Evolutionary conservation across 1,284 basidiomycete genomes (phyloP).

Genomic region (Lentinula novae-zelandiae): DNA sequence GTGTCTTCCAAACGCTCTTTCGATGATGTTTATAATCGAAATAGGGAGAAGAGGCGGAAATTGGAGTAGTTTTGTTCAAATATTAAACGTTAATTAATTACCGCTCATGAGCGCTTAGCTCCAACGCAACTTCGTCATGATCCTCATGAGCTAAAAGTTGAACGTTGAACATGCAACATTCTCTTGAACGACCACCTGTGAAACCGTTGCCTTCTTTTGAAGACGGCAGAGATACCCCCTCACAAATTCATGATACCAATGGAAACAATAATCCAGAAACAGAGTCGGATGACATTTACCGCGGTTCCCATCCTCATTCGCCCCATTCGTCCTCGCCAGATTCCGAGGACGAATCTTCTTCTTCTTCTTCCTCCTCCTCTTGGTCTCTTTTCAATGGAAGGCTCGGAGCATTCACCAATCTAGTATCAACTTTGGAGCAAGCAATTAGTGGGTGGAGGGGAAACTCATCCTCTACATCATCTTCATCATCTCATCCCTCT

Average conservation of each 20-base stretch:
- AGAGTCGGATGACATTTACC: slow-evolving; percentile 54
- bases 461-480: slow-evolving; percentile 37
- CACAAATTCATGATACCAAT: neutral
- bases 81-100: neutral
- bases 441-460: slow-evolving; percentile 55
- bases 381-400: slow-evolving; percentile 37
- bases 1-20: slow-evolving; percentile 7
- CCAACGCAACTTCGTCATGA: neutral
- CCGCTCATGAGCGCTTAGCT: neutral
- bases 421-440: slow-evolving; percentile 37
- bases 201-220: neutral
- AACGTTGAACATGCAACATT: neutral
- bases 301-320: slow-evolving; percentile 42
- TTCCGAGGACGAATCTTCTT: slow-evolving; percentile 22
- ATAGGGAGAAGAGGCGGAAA: slow-evolving; percentile 19
- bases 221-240: neutral
- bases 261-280: slow-evolving; percentile 23
- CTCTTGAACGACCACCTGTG: neutral
- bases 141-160: slow-evolving; percentile 1
- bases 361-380: slow-evolving; percentile 35
- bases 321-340: slow-evolving; percentile 27
- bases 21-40: slow-evolving; percentile 15
- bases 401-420: slow-evolving; percentile 44
- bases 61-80: slow-evolving; percentile 3
- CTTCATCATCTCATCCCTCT: slow-evolving; percentile 29